Evolutionary conservation across 2,329 filamentous ascomycete genomes (phyloP), one percentile per base, ranked within the genome.

Genomic region (Sporothrix mexicana): DNA sequence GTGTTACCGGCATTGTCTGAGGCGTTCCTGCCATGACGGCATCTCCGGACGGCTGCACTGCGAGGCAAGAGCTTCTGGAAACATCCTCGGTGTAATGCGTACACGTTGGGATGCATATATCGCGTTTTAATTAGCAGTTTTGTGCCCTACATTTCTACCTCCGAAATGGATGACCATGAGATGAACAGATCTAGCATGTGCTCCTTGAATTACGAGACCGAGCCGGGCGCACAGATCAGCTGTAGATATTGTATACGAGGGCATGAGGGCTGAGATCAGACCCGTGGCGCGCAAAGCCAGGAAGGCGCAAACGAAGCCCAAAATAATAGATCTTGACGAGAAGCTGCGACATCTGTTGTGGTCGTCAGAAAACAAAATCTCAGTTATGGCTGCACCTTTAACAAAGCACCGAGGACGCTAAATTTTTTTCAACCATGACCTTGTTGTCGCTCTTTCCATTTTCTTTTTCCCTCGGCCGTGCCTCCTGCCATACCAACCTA

Each of bases 21-120:
- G 47, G 70, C 59, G 70, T 66, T 71, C 20, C 55, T 67, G 47
- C 36, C 61, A 71, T 67, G 59, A 57, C 70, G 70, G 70, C 70
- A 67, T 67, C 70, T 57, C 70, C 61, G 70, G 55, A 30, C 30
- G 10, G 59, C 45, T 55, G 69, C 45, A 47, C 45, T 43, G 45
- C 43, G 25, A 36, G 41, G 43, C 20, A 45, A 30, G 66, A 68
- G 17, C 53, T 30, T 59, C 68, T 49, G 36, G 68, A 70, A 70
- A 30, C 17, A 53, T 47, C 68, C 7, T 70, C 67, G 51, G 41
- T 45, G n/a, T 69, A 43, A 43, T 59, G 20, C 25, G 36, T 36
- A 45, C 30, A 13, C 41, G 59, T 43, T 23, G 59, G 20, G 36
- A 13, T 45, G 30, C 36, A 23, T 45, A 64, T 23, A 45, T 45